These are phyloP conservation scores for Besnoitia besnoiti DNA, from an alignment of 169 alveolate genomes.

Conservation along the genomic window DNA sequence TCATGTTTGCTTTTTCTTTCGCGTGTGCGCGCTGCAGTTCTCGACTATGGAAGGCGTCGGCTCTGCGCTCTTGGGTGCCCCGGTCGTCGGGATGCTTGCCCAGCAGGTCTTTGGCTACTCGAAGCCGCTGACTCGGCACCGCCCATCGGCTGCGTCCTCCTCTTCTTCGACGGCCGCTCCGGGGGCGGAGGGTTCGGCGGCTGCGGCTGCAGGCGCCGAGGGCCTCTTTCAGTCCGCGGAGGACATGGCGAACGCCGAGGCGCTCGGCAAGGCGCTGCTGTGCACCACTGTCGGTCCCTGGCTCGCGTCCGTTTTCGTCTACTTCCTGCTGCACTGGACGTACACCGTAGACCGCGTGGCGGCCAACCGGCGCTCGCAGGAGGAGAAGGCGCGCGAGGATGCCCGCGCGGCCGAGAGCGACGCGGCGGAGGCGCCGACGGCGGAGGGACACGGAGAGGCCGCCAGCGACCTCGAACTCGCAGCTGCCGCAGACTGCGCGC, in stretches of 20 bases:
- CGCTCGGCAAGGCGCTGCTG: slow-evolving; percentile 80
- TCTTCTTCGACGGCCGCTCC: neutral
- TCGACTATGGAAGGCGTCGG: slow-evolving; percentile 86
- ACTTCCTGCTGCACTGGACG: slow-evolving; percentile 77
- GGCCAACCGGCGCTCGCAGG: neutral
- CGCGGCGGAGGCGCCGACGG: neutral
- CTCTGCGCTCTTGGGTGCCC: slow-evolving; percentile 84
- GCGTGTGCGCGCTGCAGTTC: no score
- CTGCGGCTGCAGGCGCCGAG: neutral
- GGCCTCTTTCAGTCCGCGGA: neutral
- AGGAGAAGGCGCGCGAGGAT: neutral
- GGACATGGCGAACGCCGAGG: slow-evolving; percentile 76
- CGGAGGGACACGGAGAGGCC: no score
- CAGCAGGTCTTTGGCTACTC: slow-evolving; percentile 84
- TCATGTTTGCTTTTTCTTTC: no score
- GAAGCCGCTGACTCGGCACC: neutral
- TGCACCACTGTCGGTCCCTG: slow-evolving; percentile 78
- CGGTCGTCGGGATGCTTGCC: slow-evolving; percentile 84
- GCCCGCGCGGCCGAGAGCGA: neutral
- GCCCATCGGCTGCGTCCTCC: neutral
- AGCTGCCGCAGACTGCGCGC: neutral
- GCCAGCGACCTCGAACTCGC: neutral
- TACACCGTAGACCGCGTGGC: neutral
- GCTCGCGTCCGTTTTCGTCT: slow-evolving; percentile 74
- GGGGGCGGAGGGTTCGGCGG: neutral